A percentile compares a stretch with the other conserved stretches of the same genome.
These are phyloP conservation scores for Tricholoma sp. DNA, from an alignment of 768 basidiomycete species.

Conservation along the genomic window DNA sequence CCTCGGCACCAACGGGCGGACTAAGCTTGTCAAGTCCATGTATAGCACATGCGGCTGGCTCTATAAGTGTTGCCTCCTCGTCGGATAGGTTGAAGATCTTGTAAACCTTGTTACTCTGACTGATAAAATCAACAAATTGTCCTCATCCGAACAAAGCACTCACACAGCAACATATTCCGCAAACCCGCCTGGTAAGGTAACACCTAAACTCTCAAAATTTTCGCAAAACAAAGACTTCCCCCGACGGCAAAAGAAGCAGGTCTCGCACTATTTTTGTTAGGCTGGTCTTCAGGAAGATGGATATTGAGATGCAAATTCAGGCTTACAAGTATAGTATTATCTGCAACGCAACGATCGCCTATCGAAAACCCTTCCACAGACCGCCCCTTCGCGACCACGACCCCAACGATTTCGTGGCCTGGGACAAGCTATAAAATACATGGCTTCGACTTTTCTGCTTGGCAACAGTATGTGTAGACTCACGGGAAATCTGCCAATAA, in stretches of 20 bases:
- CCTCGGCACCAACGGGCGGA: conserved; percentile 64
- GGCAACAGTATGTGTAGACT: conserved; percentile 13
- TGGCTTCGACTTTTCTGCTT: not conserved
- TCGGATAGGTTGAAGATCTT: conserved; percentile 73
- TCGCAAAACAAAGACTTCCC: conserved; percentile 69
- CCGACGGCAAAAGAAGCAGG: conserved; percentile 71
- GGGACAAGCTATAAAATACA: conserved; percentile 30
- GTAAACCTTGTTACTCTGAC: conserved; percentile 63
- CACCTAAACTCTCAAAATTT: conserved; percentile 61
- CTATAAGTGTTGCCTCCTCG: conserved; percentile 71
- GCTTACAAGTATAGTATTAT: conserved; percentile 46
- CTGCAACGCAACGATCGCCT: conserved; percentile 67
- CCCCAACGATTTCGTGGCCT: conserved; percentile 33
- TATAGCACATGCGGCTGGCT: conserved; percentile 75
- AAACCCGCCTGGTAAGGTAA: conserved; percentile 64
- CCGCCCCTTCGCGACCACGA: conserved; percentile 30
- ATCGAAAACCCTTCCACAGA: conserved; percentile 53
- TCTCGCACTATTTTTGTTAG: conserved; percentile 25
- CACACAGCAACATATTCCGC: conserved; percentile 70
- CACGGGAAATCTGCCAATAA: conserved; percentile 67
- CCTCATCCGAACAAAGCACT: conserved; percentile 14
- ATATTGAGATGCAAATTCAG: not conserved
- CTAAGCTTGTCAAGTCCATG: conserved; percentile 75
- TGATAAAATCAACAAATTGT: conserved; percentile 16
- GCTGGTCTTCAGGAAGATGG: not conserved